Evolutionary conservation across 345 rosid genomes (phyloP), one percentile per base, ranked within the genome.

Genomic region (Cardiospermum halicacabum): DNA sequence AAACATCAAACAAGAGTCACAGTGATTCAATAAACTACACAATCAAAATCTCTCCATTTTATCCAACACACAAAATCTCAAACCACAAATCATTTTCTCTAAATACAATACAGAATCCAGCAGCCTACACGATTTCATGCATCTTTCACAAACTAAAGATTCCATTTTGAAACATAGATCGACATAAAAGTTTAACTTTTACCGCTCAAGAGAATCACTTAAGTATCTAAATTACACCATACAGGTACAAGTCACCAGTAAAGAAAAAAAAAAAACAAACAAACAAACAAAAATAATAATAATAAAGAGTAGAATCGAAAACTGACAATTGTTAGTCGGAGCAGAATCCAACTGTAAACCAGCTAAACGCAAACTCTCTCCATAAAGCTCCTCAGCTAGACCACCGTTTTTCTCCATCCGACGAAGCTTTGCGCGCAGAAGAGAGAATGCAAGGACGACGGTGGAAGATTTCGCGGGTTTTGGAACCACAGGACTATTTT

Each of bases 331-430:
- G 28, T 24, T 37, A 55, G 53, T 19, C n/a, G 62, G 64, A 18
- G 50, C 3, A 42, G 69, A 58, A 34, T 13, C 68, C 69, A 64
- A 61, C 70, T 71, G 75, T 69, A 65, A 34, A 47, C 30, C 63
- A 1, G 86, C 70, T 18, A 66, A 49, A 4, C 42, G 76, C 73
- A 81, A 70, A 51, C 79, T 76, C 57, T 82, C 88, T 42, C 81
- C 63, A 60, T 81, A 84, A 47, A 85, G 76, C 78, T 82, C 84
- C 60, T 81, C 66, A 21, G 88, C 82, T 58, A 86, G 24, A 72
- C 65, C 69, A 72, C 65, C 69, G 15, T 56, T 37, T 7, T 82
- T 84, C 80, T 34, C 39, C 39, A 34, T 34, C 39, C 6, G 39
- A 34, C n/a, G n/a, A n/a, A n/a, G n/a, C n/a, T n/a, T n/a, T n/a